phyloP scores from a whole-genome alignment of 345 rosid genomes.

The thale cress (Arabidopsis thaliana) region TAIR10.1 NC_003076.8:13558001-13558500 shows the following conservation, averaged over 20 bases:
- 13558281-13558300: neutral
- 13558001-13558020: neutral
- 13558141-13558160: neutral
- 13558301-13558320: neutral
- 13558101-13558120: neutral
- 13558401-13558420: neutral
- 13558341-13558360: neutral
- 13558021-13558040: neutral
- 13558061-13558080: neutral
- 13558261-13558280: neutral
- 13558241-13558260: neutral
- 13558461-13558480: slow-evolving; percentile 14
- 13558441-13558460: neutral
- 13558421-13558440: neutral
- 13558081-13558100: neutral
- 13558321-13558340: neutral
- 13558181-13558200: neutral
- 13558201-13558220: neutral
- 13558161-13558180: neutral
- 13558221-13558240: neutral
- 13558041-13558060: neutral
- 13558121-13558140: neutral
- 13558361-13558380: neutral
- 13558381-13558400: neutral
- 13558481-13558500: slow-evolving; percentile 1